A percentile compares a stretch with the other conserved stretches of the same genome.
phyloP scores from a whole-genome alignment of 1,284 basidiomycete species.

The Apiotrichum gamsii region DNA sequence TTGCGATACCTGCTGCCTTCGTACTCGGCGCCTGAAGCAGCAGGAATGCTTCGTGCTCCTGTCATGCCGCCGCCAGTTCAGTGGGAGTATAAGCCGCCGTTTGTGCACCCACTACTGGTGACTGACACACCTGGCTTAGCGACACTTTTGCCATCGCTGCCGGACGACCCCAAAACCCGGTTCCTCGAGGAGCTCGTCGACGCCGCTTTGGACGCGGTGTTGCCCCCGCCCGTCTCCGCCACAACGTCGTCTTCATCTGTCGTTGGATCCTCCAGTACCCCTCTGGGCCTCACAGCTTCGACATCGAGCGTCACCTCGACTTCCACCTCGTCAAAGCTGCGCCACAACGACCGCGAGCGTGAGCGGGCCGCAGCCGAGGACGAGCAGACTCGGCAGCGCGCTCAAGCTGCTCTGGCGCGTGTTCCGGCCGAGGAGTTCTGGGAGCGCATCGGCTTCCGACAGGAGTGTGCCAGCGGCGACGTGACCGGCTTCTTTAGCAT shows the following conservation, averaged over 20 bases:
- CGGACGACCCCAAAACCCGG: constrained; percentile 87
- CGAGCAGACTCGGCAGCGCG: constrained; percentile 38
- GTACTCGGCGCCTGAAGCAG: constrained; percentile 63
- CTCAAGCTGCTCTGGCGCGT: constrained; percentile 45
- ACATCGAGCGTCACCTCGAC: too few relatives aligned
- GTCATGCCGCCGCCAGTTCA: constrained; percentile 28
- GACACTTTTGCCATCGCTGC: constrained; percentile 73
- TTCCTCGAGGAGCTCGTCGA: constrained; percentile 76
- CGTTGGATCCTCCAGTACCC: constrained; percentile 13
- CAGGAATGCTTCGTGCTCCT: constrained; percentile 53
- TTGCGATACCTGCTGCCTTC: constrained; percentile 64
- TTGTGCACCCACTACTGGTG: constrained; percentile 10
- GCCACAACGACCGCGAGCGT: constrained; percentile 29
- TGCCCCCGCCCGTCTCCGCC: neutral
- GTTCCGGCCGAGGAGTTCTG: constrained; percentile 69
- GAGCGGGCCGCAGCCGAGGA: constrained; percentile 35
- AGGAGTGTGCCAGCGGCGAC: constrained; percentile 78
- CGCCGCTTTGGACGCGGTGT: constrained; percentile 44
- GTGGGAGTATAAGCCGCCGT: constrained; percentile 38
- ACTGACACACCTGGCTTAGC: constrained; percentile 50
- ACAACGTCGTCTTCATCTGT: constrained; percentile 44
- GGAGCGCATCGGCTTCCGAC: constrained; percentile 89
- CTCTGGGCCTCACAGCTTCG: constrained; percentile 7
- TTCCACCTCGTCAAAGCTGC: constrained; percentile 6
- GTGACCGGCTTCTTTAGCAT: constrained; percentile 80